Evolutionary conservation across 164 flowering plant species (phyloP).

Genomic region (Chimonanthus salicifolius): DNA sequence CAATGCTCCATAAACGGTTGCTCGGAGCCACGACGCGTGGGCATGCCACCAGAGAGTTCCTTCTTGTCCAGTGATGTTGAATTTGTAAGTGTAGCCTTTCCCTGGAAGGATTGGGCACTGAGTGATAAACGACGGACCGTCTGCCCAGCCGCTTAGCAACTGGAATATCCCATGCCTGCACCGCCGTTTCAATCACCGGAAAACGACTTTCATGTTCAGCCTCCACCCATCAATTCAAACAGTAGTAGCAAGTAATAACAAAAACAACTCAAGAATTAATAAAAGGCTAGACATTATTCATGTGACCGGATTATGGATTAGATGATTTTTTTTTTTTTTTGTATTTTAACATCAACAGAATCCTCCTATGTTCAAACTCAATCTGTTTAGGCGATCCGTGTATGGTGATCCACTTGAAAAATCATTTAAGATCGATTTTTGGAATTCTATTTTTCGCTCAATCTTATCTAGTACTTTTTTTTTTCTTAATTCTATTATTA

Average conservation of each 20-base stretch:
- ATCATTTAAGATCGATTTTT: too few species aligned
- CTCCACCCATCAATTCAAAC: background rate
- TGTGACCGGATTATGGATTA: too few species aligned
- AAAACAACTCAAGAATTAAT: background rate
- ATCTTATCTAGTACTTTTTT: too few species aligned
- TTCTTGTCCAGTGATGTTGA: too few species aligned
- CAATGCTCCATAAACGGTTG: slow-evolving; percentile 26
- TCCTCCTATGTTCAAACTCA: too few species aligned
- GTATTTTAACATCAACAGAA: too few species aligned
- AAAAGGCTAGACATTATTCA: background rate
- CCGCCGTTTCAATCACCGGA: background rate
- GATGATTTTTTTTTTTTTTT: too few species aligned
- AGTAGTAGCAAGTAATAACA: background rate
- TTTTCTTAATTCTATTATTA: too few species aligned
- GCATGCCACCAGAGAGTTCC: too few species aligned
- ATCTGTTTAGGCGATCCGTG: too few species aligned
- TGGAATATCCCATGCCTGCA: slow-evolving; percentile 31
- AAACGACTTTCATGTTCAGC: background rate
- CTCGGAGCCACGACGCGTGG: slow-evolving; percentile 20
- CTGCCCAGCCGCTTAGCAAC: slow-evolving; percentile 17
- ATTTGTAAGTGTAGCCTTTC: slow-evolving; percentile 11
- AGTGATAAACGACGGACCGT: slow-evolving; percentile 22
- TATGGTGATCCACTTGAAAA: too few species aligned
- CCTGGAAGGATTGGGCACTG: slow-evolving; percentile 28
- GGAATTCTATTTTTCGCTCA: too few species aligned